A percentile compares a stretch with the other conserved stretches of the same genome.
Conservation (phyloP, 2,329 filamentous ascomycete genomes). For the Colletotrichum agaves region DNA sequence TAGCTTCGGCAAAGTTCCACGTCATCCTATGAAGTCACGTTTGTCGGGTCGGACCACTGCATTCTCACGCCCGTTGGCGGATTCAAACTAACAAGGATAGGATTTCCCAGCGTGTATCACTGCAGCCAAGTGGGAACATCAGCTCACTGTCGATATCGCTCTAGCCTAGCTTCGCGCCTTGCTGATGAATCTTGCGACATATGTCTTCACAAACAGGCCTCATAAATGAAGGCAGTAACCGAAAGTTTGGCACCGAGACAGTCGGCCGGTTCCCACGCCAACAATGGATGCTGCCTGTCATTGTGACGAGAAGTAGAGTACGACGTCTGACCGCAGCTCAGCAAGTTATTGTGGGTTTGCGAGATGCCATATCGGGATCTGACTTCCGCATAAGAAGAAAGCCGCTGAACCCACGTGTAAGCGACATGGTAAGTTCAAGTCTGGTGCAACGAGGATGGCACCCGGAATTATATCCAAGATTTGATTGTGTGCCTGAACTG, state of each 20-base stretch:
- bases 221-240: not conserved
- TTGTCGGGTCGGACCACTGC: constrained; percentile 5
- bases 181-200: not conserved
- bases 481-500: not conserved
- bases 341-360: not conserved
- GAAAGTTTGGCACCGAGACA: not conserved
- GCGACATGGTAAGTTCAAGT: not conserved
- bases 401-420: not conserved
- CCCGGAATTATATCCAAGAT: no score
- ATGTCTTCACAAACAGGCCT: not conserved
- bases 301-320: not conserved
- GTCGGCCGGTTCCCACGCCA: constrained; percentile 7
- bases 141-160: constrained; percentile 1
- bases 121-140: constrained; percentile 24
- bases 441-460: not conserved
- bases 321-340: not conserved
- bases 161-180: not conserved
- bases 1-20: constrained; percentile 3
- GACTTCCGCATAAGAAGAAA: not conserved
- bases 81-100: constrained; percentile 15
- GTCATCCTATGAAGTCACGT: constrained; percentile 22
- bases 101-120: constrained; percentile 10
- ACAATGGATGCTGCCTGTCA: not conserved
- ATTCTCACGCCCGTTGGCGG: not conserved
- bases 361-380: constrained; percentile 7